Percentiles rank a stretch among this genome's conserved stretches.
Evolutionary conservation across 2,329 filamentous ascomycete genomes (phyloP).

Genomic region (Trichoderma koningii): DNA sequence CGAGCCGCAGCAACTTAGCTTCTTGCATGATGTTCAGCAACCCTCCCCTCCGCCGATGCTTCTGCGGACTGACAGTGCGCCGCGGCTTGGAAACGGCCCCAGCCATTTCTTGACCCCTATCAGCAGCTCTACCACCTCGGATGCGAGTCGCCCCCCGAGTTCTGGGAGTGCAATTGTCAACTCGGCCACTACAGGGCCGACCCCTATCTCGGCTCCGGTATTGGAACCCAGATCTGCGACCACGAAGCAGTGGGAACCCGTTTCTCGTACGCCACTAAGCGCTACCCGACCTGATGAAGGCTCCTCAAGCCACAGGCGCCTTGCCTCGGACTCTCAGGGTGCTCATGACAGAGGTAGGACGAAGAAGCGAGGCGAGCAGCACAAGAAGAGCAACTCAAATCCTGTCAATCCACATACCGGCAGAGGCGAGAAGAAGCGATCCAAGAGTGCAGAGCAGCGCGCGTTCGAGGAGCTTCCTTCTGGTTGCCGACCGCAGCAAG

Average conservation of each 20-base stretch:
- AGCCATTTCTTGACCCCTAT: slow-evolving; percentile 46
- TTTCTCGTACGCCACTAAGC: slow-evolving; percentile 10
- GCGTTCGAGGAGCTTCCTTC: slow-evolving; percentile 64
- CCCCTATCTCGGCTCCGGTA: slow-evolving; percentile 53
- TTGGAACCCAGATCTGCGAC: slow-evolving; percentile 48
- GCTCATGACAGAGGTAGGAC: slow-evolving; percentile 65
- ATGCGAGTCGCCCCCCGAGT: slow-evolving; percentile 45
- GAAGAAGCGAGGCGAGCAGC: slow-evolving; percentile 53
- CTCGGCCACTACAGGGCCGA: slow-evolving; percentile 47
- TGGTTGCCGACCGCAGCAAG: slow-evolving; percentile 59
- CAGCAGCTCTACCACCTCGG: slow-evolving; percentile 39
- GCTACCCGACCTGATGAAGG: slow-evolving; percentile 9
- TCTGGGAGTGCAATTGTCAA: slow-evolving; percentile 46
- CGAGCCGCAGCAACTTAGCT: background rate
- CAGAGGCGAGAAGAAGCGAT: slow-evolving; percentile 47
- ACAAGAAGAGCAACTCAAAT: slow-evolving; percentile 42
- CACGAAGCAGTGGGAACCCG: slow-evolving; percentile 49
- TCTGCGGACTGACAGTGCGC: slow-evolving; percentile 49
- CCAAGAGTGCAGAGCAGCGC: slow-evolving; percentile 54
- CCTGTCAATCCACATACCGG: slow-evolving; percentile 40
- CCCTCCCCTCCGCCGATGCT: slow-evolving; percentile 37
- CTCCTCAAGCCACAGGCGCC: slow-evolving; percentile 49
- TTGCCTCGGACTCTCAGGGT: slow-evolving; percentile 59
- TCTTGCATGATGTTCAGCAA: background rate
- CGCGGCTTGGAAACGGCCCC: slow-evolving; percentile 46